phyloP scores from a whole-genome alignment of 2,329 filamentous ascomycete genomes.

The Epichloe amarillans region DNA sequence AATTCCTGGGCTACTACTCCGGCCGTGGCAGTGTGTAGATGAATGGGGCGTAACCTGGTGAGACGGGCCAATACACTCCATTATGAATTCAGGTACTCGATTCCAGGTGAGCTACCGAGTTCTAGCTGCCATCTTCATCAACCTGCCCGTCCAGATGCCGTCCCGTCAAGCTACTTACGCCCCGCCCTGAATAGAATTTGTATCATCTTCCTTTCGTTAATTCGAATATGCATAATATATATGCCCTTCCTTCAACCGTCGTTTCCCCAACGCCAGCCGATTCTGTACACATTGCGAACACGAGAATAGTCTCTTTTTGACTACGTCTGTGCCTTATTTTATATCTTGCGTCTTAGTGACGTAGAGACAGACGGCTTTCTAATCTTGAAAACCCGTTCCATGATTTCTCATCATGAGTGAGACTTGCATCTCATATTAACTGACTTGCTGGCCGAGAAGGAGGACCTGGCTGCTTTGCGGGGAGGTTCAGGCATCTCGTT shows the following conservation, averaged over 20 bases:
- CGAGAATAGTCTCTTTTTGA: not conserved
- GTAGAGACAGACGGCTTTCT: constrained; percentile 2
- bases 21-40: too few species aligned
- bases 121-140: too few species aligned
- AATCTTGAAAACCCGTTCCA: constrained; percentile 31
- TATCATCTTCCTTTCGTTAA: too few species aligned
- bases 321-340: not conserved
- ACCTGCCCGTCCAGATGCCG: too few species aligned
- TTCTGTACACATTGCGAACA: not conserved
- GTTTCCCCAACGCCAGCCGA: not conserved
- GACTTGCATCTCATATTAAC: constrained; percentile 8
- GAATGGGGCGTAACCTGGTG: too few species aligned
- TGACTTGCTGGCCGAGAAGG: constrained; percentile 5
- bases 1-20: too few species aligned
- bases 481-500: constrained; percentile 12
- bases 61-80: too few species aligned
- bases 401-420: constrained; percentile 28
- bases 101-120: too few species aligned
- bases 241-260: not conserved
- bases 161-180: too few species aligned
- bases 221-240: too few species aligned
- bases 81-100: too few species aligned
- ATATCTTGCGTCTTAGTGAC: not conserved
- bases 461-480: constrained; percentile 13
- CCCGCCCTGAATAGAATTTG: too few species aligned